Conservation (phyloP, 106 monocot genomes). For the Alisma plantagoaquatica region DNA sequence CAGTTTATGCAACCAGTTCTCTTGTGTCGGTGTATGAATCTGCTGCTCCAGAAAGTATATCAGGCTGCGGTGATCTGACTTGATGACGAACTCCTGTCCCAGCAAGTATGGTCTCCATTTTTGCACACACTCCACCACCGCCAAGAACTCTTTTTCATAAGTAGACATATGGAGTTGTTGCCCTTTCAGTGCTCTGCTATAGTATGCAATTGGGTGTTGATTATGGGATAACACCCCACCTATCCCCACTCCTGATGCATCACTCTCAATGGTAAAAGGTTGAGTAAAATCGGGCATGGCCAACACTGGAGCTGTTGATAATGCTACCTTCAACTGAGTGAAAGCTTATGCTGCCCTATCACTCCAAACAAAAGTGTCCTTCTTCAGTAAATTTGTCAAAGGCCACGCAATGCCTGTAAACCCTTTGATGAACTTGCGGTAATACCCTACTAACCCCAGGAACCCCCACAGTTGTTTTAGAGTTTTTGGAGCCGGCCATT, state of each 20-base stretch:
- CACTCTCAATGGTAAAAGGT: neutral
- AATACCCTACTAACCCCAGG: slow-evolving; percentile 1
- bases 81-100: neutral
- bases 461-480: neutral
- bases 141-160: neutral
- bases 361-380: neutral
- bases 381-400: slow-evolving; percentile 5
- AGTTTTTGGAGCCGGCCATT: neutral
- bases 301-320: neutral
- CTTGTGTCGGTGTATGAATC: neutral
- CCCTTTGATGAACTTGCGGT: neutral
- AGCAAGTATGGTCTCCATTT: slow-evolving; percentile 4
- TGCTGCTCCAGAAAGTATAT: neutral
- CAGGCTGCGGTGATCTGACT: neutral
- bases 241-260: neutral
- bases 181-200: neutral
- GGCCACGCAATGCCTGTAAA: neutral
- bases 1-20: neutral
- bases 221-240: slow-evolving; percentile 1
- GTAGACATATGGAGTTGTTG: neutral
- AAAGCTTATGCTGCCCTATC: neutral
- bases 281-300: neutral
- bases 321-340: neutral
- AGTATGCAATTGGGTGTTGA: neutral
- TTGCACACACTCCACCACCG: neutral